phyloP scores from a whole-genome alignment of 345 rosid genomes.

The Conringia planisiliqua region DNA sequence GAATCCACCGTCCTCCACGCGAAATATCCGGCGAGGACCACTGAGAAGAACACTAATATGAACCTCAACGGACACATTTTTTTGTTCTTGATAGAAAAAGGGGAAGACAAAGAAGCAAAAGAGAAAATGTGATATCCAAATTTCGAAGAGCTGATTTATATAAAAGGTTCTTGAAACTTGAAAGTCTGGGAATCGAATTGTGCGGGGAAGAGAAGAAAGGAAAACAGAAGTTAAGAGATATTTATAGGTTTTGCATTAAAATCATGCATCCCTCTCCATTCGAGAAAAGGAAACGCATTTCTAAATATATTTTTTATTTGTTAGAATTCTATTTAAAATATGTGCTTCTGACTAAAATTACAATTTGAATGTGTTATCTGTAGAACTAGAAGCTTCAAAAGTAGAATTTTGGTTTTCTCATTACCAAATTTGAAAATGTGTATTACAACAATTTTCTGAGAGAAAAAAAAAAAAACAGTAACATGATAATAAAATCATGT shows the following conservation, averaged over 20 bases:
- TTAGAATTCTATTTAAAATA: background rate
- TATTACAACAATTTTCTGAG: background rate
- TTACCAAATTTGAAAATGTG: background rate
- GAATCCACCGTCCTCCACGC: slow-evolving; percentile 75
- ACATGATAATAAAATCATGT: background rate
- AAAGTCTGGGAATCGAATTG: background rate
- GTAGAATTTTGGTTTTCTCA: background rate
- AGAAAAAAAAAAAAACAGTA: background rate
- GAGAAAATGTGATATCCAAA: background rate
- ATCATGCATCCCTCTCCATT: background rate
- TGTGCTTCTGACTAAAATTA: background rate
- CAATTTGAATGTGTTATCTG: background rate
- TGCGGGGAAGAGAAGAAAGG: background rate
- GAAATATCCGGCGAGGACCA: slow-evolving; percentile 62
- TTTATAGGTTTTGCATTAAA: background rate
- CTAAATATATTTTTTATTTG: background rate
- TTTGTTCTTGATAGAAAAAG: background rate
- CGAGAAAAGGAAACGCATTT: slow-evolving; percentile 13
- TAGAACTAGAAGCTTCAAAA: background rate
- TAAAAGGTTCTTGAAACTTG: background rate
- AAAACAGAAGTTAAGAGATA: background rate
- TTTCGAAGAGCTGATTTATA: background rate
- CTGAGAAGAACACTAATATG: slow-evolving; percentile 78
- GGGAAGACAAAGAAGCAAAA: background rate
- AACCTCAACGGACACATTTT: slow-evolving; percentile 80